Base-by-base conservation (phyloP, 331 rosid genomes). In the Cydonia oblonga region DNA sequence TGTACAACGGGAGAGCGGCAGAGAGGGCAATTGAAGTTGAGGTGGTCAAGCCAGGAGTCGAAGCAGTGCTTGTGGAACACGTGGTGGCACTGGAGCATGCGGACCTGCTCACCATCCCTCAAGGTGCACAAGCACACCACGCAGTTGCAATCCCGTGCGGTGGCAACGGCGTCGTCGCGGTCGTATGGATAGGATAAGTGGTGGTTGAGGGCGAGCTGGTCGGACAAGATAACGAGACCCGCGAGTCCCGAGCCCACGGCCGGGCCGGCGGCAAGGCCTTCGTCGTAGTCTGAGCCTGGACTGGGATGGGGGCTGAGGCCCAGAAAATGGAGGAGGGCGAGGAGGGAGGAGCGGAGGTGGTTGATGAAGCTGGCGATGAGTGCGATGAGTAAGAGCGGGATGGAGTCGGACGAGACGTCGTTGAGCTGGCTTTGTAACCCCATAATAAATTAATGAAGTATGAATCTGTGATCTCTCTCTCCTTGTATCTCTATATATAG, bases 401-500 rank as follows among this genome's bases (percentile, higher is more conserved):
- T 85, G 13, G 98, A 93, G 60, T 84, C 97, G 5, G 92, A 89
- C 53, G 96, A 89, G 73, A 93, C 87, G 79, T 93, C 97, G 85
- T 83, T 80, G 70, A 93, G 66, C 68, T 93, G 91, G 83, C 70
- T 85, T 29, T 87, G 97, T 56, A 93, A 74, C 7, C 98, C 96
- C 98, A 93, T 56, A 9, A 13, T 56, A 56, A 49, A 49, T 49
- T 49, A 49, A 49, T 10, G 24, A 7, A n/a, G 23, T 22, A 56
- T 26, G 65, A 60, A 60, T 38, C 42, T 38, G 13, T 10, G 0
- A 35, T 60, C 12, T 7, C 22, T 59, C 23, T 53, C 61, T 56
- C 25, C 22, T 6, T 22, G 14, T 10, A 10, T 56, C 16, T 6
- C 61, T 20, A 9, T 56, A n/a, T 56, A 56, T 56, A 56, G 6